A percentile compares a stretch with the other conserved stretches of the same genome.
Conservation (phyloP, 2,329 filamentous ascomycete species). For the Lachnellula occidentalis region DNA sequence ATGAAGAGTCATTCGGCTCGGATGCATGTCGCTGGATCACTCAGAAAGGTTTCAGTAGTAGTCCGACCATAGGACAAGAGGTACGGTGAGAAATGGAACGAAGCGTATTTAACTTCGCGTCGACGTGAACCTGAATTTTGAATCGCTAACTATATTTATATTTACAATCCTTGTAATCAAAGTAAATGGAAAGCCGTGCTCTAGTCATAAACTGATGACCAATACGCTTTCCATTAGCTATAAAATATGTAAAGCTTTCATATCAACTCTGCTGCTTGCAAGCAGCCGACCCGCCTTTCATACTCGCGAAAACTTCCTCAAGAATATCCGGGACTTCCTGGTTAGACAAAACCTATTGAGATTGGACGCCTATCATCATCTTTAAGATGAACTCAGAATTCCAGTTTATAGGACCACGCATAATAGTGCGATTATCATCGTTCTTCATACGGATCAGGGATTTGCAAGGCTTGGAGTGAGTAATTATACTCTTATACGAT, state of each 20-base stretch:
- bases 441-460: no score
- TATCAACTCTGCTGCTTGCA: constrained; percentile 10
- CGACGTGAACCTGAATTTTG: neutral
- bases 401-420: no score
- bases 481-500: no score
- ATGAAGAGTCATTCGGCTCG: constrained; percentile 17
- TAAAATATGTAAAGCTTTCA: constrained; percentile 5
- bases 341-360: constrained; percentile 28
- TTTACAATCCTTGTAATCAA: no score
- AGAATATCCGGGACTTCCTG: constrained; percentile 24
- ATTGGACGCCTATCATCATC: constrained; percentile 29
- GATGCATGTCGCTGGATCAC: constrained; percentile 13
- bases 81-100: neutral
- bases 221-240: no score
- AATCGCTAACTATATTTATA: no score
- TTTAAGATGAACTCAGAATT: constrained; percentile 32
- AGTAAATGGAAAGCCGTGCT: no score
- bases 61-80: neutral
- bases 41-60: constrained; percentile 2
- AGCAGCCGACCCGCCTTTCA: constrained; percentile 5
- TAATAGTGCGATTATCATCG: no score
- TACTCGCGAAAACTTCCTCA: constrained; percentile 9
- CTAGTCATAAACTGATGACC: no score
- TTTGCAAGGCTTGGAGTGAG: no score
- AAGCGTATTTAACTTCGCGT: constrained; percentile 11